A percentile compares a stretch with the other conserved stretches of the same genome.
Evolutionary conservation across 2,329 filamentous ascomycete genomes (phyloP).

Genomic region (Penicillium corylophilum): DNA sequence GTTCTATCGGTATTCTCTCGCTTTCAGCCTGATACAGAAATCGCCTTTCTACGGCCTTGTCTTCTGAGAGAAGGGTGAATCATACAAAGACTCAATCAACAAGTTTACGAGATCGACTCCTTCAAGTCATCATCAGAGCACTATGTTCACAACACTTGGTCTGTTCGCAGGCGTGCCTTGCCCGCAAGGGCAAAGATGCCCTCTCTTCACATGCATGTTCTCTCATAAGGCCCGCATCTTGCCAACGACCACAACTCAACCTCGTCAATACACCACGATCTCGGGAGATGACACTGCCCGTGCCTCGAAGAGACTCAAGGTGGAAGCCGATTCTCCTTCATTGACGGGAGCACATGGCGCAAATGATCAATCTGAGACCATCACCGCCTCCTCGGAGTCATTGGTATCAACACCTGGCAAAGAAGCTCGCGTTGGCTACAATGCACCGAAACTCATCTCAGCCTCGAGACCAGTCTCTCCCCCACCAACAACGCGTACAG

Average conservation of each 20-base stretch:
- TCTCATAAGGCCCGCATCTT: constrained; percentile 43
- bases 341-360: neutral
- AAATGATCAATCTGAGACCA: neutral
- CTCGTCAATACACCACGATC: neutral
- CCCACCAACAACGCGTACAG: constrained; percentile 21
- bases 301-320: neutral
- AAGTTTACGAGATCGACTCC: neutral
- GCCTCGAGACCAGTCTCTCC: constrained; percentile 28
- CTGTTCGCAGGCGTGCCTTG: constrained; percentile 55
- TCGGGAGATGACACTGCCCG: neutral
- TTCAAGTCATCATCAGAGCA: constrained; percentile 8
- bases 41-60: neutral
- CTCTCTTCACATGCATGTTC: constrained; percentile 59
- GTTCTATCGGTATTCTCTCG: neutral
- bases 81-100: neutral
- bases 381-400: constrained; percentile 1
- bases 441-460: constrained; percentile 21
- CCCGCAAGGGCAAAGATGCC: constrained; percentile 52
- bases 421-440: constrained; percentile 28
- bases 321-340: neutral
- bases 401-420: constrained; percentile 24
- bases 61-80: neutral
- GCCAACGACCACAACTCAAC: neutral
- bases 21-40: neutral
- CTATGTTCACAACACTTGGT: constrained; percentile 57